Evolutionary conservation across 1,139 yeast genomes (phyloP).

Genomic region (Saccharomyces hybrid): DNA sequence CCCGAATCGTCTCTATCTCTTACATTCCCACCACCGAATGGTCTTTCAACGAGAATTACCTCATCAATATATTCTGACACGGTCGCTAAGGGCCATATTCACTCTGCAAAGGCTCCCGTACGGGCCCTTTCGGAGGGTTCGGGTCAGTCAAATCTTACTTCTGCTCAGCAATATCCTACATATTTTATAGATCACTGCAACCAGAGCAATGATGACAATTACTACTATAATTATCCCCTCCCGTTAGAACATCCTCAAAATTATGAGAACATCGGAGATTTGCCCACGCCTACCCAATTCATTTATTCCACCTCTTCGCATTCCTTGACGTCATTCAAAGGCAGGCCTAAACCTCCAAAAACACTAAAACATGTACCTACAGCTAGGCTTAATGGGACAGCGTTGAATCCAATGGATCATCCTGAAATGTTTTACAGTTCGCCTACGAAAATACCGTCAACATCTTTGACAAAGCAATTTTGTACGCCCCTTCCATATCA

Average conservation of each 20-base stretch:
- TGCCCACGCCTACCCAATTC: slow-evolving; percentile 25
- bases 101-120: background rate
- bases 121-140: background rate
- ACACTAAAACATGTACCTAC: slow-evolving; percentile 11
- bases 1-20: slow-evolving; percentile 11
- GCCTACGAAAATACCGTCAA: slow-evolving; percentile 4
- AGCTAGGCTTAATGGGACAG: slow-evolving; percentile 16
- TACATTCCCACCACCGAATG: slow-evolving; percentile 1
- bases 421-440: slow-evolving; percentile 23
- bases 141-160: background rate
- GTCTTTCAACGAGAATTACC: slow-evolving; percentile 22
- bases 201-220: background rate
- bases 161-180: background rate
- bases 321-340: slow-evolving; percentile 25
- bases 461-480: slow-evolving; percentile 15
- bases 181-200: background rate
- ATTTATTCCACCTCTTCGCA: slow-evolving; percentile 19
- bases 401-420: slow-evolving; percentile 25
- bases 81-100: slow-evolving; percentile 8
- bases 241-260: slow-evolving; percentile 11
- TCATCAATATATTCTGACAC: slow-evolving; percentile 31
- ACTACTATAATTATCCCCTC: slow-evolving; percentile 8
- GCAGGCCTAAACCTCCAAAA: slow-evolving; percentile 10
- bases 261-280: slow-evolving; percentile 19
- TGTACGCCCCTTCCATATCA: slow-evolving; percentile 35